Evolutionary conservation across 2,329 filamentous ascomycete species (phyloP).

Genomic region (Lachnum nothofagi): DNA sequence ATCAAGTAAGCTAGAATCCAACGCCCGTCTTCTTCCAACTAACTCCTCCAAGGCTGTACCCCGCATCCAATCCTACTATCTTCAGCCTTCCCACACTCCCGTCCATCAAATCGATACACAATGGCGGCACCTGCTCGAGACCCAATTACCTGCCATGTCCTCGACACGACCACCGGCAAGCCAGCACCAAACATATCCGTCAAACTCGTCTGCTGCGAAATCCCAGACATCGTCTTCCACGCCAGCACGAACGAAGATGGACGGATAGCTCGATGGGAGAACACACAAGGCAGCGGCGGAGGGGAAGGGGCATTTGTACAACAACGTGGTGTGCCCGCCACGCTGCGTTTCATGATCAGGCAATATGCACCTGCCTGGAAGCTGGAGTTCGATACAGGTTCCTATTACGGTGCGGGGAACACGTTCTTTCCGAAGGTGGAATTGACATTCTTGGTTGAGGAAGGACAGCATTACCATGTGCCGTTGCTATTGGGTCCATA

Average conservation of each 20-base stretch:
- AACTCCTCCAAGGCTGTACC: neutral
- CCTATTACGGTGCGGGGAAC: constrained; percentile 62
- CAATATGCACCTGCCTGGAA: constrained; percentile 47
- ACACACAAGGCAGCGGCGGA: constrained; percentile 3
- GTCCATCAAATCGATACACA: neutral
- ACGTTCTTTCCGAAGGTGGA: constrained; percentile 55
- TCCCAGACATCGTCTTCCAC: constrained; percentile 46
- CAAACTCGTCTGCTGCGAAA: constrained; percentile 32
- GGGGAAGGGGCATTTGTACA: constrained; percentile 13
- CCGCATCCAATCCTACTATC: neutral
- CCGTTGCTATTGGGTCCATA: constrained; percentile 72
- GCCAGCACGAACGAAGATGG: constrained; percentile 72
- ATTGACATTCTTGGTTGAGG: constrained; percentile 47
- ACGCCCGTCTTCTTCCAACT: too few relatives aligned
- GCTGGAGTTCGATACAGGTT: constrained; percentile 66
- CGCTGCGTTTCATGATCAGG: constrained; percentile 14
- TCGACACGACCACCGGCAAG: constrained; percentile 71
- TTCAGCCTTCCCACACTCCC: neutral
- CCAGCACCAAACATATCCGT: constrained; percentile 65
- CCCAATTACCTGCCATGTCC: constrained; percentile 80
- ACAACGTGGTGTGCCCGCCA: constrained; percentile 3
- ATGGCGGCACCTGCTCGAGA: constrained; percentile 34
- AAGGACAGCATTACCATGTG: constrained; percentile 69
- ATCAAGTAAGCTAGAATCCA: neutral
- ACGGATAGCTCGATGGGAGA: constrained; percentile 61